phyloP scores from a whole-genome alignment of 2,329 filamentous ascomycete genomes.

The Rhynchosporium graminicola region DNA sequence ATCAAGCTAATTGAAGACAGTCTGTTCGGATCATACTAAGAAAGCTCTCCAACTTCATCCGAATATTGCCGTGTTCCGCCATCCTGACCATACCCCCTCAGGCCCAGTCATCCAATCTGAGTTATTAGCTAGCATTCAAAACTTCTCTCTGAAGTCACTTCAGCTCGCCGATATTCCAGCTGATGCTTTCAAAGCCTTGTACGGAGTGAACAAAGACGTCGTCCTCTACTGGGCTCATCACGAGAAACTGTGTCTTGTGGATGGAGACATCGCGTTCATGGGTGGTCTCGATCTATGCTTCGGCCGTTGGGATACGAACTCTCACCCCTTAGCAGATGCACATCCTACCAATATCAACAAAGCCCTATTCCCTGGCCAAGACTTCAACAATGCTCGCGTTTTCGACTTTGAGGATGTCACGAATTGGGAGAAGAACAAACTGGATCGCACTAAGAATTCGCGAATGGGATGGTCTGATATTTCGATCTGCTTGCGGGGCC shows the following conservation, averaged over 20 bases:
- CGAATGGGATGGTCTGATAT: conserved; percentile 95
- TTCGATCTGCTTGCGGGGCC: conserved; percentile 72
- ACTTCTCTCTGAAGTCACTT: conserved; percentile 53
- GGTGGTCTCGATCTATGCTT: conserved; percentile 87
- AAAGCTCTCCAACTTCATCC: conserved; percentile 76
- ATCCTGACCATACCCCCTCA: conserved; percentile 84
- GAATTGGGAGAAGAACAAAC: conserved; percentile 82
- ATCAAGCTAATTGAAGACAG: conserved; percentile 44
- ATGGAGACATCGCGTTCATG: conserved; percentile 84
- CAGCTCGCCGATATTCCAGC: conserved; percentile 64
- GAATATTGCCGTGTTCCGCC: conserved; percentile 86
- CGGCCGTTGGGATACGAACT: conserved; percentile 84
- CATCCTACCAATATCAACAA: conserved; percentile 76
- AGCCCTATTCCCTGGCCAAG: conserved; percentile 84
- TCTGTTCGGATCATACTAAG: conserved; percentile 75
- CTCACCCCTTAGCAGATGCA: conserved; percentile 74
- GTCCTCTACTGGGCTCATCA: conserved; percentile 93
- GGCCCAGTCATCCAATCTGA: conserved; percentile 66
- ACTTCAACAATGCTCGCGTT: conserved; percentile 87
- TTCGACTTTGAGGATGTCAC: conserved; percentile 76
- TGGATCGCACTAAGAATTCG: conserved; percentile 75
- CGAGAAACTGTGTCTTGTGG: conserved; percentile 84
- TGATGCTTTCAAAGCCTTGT: conserved; percentile 75
- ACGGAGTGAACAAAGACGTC: conserved; percentile 78
- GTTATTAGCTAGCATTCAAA: conserved; percentile 62